Conservation (phyloP, 176 grass and related monocot species). For the Alopecurus myosuroides region DNA sequence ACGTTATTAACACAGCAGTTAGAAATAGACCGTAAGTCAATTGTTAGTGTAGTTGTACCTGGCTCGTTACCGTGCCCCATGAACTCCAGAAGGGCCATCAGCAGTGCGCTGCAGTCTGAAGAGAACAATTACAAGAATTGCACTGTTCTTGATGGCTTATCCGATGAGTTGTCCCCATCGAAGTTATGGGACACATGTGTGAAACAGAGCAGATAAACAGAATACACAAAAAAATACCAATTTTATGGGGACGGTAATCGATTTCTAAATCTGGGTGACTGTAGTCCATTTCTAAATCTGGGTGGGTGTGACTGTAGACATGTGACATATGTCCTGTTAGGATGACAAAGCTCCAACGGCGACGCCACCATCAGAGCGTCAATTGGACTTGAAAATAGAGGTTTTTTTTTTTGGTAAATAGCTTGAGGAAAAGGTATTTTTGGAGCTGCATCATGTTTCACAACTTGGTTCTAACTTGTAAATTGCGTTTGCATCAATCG, state of each 20-base stretch:
- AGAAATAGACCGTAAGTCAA: not conserved
- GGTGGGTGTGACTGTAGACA: not conserved
- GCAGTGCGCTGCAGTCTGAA: not conserved
- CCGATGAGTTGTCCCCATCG: not conserved
- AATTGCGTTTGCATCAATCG: too few relatives aligned
- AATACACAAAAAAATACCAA: not conserved
- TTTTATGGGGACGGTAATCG: too few relatives aligned
- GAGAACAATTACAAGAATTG: not conserved
- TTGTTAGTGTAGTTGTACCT: not conserved
- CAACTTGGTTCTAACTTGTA: too few relatives aligned
- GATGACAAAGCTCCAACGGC: not conserved
- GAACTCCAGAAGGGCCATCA: constrained; percentile 1
- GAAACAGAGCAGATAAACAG: not conserved
- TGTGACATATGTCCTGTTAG: not conserved
- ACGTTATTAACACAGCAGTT: not conserved
- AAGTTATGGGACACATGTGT: not conserved
- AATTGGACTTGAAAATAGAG: not conserved
- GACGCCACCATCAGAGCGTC: not conserved
- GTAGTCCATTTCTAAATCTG: not conserved
- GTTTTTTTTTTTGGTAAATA: not conserved
- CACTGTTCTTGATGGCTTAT: not conserved
- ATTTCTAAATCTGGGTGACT: too few relatives aligned
- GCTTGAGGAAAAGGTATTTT: too few relatives aligned
- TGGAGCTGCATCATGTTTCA: too few relatives aligned
- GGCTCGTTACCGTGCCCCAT: not conserved